These are phyloP conservation scores for Glonium stellatum DNA, from an alignment of 495 filamentous ascomycete species.

Conservation along the genomic window DNA sequence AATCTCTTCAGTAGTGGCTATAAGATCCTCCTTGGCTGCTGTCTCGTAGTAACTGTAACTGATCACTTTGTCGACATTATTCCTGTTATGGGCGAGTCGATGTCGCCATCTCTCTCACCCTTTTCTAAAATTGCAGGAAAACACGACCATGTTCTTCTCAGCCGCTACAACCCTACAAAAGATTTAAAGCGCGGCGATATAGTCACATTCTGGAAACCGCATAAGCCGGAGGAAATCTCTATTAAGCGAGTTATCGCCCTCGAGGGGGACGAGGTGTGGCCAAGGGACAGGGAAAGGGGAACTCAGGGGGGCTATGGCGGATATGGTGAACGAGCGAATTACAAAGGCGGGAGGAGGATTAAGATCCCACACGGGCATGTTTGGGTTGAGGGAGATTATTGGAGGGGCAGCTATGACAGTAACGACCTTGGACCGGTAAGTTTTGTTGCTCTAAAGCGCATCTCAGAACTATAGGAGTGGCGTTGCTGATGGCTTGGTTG, in stretches of 20 bases:
- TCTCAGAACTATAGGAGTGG: no score
- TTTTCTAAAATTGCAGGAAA: constrained; percentile 25
- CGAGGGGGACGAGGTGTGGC: constrained; percentile 31
- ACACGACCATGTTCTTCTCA: constrained; percentile 22
- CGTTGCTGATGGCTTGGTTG: neutral
- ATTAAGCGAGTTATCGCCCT: constrained; percentile 35
- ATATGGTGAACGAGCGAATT: constrained; percentile 8
- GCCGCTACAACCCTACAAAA: neutral
- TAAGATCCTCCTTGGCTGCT: neutral
- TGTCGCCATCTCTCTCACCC: constrained; percentile 35
- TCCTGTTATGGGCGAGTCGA: constrained; percentile 28
- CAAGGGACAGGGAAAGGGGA: constrained; percentile 12
- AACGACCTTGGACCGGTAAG: constrained; percentile 35
- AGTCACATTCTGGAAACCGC: constrained; percentile 32
- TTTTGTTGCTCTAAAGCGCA: neutral
- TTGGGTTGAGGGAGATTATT: constrained; percentile 40
- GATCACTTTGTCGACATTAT: constrained; percentile 13
- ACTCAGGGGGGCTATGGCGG: constrained; percentile 10
- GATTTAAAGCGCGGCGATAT: constrained; percentile 28
- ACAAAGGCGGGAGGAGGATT: constrained; percentile 10
- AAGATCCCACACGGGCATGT: constrained; percentile 35
- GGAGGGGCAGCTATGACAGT: constrained; percentile 32
- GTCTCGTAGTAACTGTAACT: constrained; percentile 5
- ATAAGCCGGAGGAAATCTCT: constrained; percentile 24
- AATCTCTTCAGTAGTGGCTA: neutral